These are phyloP conservation scores for Penicillium sp. DNA, from an alignment of 2,329 filamentous ascomycete species.

Conservation along the genomic window DNA sequence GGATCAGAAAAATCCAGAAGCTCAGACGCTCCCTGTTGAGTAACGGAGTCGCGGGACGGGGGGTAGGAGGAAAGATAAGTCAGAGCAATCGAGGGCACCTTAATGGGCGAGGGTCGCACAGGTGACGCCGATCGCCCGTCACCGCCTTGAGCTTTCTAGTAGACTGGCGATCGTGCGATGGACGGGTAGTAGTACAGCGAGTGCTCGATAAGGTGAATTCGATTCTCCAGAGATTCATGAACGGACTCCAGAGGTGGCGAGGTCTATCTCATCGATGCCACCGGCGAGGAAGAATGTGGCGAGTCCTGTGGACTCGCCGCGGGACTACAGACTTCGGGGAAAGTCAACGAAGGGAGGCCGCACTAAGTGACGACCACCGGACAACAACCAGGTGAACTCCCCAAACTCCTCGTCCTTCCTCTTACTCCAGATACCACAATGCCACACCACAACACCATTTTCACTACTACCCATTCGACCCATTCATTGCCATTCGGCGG, in stretches of 20 bases:
- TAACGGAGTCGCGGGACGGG: background rate
- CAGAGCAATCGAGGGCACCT: constrained; percentile 18
- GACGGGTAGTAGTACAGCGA: background rate
- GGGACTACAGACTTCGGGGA: background rate
- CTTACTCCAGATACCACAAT: background rate
- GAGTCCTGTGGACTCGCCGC: background rate
- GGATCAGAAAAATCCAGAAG: constrained; percentile 12
- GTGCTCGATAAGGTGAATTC: background rate
- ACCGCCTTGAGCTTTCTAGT: constrained; percentile 18
- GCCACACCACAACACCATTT: background rate
- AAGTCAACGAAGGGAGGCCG: background rate
- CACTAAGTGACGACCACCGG: background rate
- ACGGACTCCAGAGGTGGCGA: background rate
- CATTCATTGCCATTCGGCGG: background rate
- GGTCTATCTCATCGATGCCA: background rate
- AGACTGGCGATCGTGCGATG: background rate
- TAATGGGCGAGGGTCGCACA: constrained; percentile 15
- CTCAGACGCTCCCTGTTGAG: constrained; percentile 15
- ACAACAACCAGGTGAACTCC: constrained; percentile 3
- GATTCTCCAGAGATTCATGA: background rate
- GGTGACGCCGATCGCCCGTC: constrained; percentile 25
- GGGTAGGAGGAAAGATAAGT: constrained; percentile 10
- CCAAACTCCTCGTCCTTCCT: background rate
- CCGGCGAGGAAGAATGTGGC: background rate
- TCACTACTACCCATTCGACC: background rate